Evolutionary conservation across 192 early-diverging fungal genomes (phyloP).

Genomic region (Geranomyces variabilis): DNA sequence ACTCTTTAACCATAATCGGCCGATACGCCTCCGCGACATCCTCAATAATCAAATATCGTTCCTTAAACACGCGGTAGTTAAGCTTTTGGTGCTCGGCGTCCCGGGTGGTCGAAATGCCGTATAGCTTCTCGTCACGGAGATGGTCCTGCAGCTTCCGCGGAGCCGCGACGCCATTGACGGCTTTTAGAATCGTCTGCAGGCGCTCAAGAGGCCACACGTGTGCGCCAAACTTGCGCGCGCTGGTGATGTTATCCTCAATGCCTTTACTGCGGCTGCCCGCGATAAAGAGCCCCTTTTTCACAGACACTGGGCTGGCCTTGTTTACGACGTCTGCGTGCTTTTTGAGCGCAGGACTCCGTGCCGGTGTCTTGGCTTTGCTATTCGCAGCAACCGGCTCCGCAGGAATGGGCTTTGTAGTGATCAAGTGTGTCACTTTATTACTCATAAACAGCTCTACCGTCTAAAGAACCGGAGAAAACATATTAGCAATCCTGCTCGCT

Average conservation of each 20-base stretch:
- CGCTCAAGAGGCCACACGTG: slow-evolving; percentile 17
- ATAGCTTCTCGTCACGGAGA: slow-evolving; percentile 33
- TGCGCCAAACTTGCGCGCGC: slow-evolving; percentile 19
- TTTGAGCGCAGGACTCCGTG: background rate
- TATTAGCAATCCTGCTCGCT: no score
- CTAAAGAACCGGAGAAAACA: no score
- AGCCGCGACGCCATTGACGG: slow-evolving; percentile 17
- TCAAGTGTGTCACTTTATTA: slow-evolving; percentile 28
- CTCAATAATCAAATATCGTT: slow-evolving; percentile 30
- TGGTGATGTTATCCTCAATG: slow-evolving; percentile 9
- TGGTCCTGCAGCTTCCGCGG: slow-evolving; percentile 32
- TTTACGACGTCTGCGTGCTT: background rate
- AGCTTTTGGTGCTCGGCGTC: background rate
- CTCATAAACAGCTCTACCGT: slow-evolving; percentile 26
- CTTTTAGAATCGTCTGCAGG: slow-evolving; percentile 7
- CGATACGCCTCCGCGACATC: slow-evolving; percentile 17
- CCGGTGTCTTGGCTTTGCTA: background rate
- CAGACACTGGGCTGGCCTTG: background rate
- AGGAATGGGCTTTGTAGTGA: slow-evolving; percentile 13
- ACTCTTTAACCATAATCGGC: slow-evolving; percentile 34
- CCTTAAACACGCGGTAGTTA: slow-evolving; percentile 20
- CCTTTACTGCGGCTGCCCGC: background rate
- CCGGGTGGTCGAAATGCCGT: slow-evolving; percentile 29
- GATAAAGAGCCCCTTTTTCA: background rate
- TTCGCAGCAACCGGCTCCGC: background rate